Evolutionary conservation across 2,329 filamentous ascomycete genomes (phyloP).

Genomic region (Colletotrichum spaethianum): DNA sequence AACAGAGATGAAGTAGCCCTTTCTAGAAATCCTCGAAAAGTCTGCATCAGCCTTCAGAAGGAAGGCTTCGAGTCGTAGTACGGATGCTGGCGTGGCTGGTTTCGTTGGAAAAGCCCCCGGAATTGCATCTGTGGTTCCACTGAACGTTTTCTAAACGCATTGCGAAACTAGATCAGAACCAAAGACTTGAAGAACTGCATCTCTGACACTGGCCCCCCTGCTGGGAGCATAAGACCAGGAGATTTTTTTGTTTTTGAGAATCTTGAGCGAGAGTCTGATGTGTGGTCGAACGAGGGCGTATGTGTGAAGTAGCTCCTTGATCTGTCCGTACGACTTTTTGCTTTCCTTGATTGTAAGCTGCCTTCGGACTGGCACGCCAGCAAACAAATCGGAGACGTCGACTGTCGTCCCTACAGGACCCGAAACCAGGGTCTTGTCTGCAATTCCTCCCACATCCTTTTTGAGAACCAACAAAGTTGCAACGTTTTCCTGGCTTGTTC

Average conservation of each 20-base stretch:
- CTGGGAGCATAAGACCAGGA: conserved; percentile 76
- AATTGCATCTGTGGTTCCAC: conserved; percentile 2
- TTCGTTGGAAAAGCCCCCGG: conserved; percentile 12
- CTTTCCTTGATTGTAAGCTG: conserved; percentile 71
- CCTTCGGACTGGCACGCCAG: conserved; percentile 73
- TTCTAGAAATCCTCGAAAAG: conserved; percentile 56
- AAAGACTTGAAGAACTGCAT: conserved; percentile 74
- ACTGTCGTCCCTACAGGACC: conserved; percentile 80
- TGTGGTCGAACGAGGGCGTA: conserved; percentile 77
- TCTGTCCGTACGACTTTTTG: conserved; percentile 67
- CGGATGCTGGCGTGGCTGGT: conserved; percentile 14
- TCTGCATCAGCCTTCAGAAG: conserved; percentile 68
- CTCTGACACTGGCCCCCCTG: conserved; percentile 62
- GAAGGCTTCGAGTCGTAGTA: conserved; percentile 67
- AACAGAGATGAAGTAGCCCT: conserved; percentile 75
- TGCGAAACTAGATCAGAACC: conserved; percentile 69
- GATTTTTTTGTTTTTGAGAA: conserved; percentile 66
- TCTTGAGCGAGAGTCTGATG: conserved; percentile 72
- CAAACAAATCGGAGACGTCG: conserved; percentile 71
- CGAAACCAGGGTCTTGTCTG: conserved; percentile 55
- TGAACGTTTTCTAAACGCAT: conserved; percentile 60
- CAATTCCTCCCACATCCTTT: conserved; percentile 57
- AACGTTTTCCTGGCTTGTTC: conserved; percentile 71
- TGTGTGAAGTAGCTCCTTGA: conserved; percentile 72
- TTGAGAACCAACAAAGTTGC: conserved; percentile 65